phyloP scores from a whole-genome alignment of 192 early-diverging fungal species.

The Coemansia sp. region DNA sequence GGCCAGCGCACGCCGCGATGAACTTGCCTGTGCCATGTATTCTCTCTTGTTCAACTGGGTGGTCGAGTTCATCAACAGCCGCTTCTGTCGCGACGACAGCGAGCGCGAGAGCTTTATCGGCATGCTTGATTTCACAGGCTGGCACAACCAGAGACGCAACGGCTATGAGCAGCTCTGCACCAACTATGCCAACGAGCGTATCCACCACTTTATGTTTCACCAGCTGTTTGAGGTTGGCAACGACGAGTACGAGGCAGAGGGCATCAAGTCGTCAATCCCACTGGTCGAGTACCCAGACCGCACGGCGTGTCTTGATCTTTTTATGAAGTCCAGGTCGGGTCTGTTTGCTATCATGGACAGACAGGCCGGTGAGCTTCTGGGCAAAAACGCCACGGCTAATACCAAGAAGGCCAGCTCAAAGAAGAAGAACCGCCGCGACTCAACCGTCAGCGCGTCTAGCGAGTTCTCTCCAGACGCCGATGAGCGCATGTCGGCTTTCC shows the following conservation, averaged over 20 bases:
- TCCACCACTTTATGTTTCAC: slow-evolving; percentile 60
- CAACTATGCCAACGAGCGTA: slow-evolving; percentile 72
- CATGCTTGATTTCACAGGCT: slow-evolving; percentile 72
- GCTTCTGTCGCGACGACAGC: slow-evolving; percentile 70
- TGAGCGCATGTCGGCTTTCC: slow-evolving; percentile 43
- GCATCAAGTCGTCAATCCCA: slow-evolving; percentile 68
- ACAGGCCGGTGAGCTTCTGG: slow-evolving; percentile 49
- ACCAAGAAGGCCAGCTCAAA: slow-evolving; percentile 7
- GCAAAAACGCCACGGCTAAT: slow-evolving; percentile 12
- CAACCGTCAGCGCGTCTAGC: slow-evolving; percentile 31
- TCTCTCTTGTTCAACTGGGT: slow-evolving; percentile 88
- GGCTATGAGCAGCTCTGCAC: slow-evolving; percentile 71
- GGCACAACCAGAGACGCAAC: slow-evolving; percentile 78
- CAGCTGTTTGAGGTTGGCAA: slow-evolving; percentile 58
- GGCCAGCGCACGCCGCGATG: slow-evolving; percentile 78
- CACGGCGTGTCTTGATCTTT: slow-evolving; percentile 67
- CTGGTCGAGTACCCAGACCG: slow-evolving; percentile 67
- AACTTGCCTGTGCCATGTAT: slow-evolving; percentile 83
- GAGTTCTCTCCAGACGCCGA: slow-evolving; percentile 36
- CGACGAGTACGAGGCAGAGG: slow-evolving; percentile 79
- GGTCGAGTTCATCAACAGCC: slow-evolving; percentile 89
- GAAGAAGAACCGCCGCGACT: slow-evolving; percentile 32
- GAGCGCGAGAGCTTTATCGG: slow-evolving; percentile 65
- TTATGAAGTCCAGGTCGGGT: slow-evolving; percentile 67
- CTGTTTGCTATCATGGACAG: slow-evolving; percentile 75